Evolutionary conservation across 2,329 filamentous ascomycete genomes (phyloP).

Genomic region (Trichoderma sp.): DNA sequence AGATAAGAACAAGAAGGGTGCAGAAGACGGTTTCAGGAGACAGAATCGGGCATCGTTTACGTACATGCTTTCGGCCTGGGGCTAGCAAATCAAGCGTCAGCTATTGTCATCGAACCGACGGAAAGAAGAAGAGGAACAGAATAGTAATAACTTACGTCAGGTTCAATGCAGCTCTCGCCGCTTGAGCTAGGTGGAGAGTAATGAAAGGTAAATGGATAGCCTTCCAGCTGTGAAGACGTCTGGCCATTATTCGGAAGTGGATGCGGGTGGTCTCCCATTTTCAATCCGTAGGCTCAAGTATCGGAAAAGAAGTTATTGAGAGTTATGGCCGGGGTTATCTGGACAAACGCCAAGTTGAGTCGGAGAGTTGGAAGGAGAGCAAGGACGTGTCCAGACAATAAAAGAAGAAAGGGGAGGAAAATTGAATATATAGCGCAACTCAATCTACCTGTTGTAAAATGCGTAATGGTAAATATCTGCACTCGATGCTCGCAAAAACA

Average conservation of each 20-base stretch:
- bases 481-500: neutral
- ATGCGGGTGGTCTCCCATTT: conserved; percentile 15
- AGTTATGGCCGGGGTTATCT: neutral
- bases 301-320: neutral
- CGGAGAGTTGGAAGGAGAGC: neutral
- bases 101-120: neutral
- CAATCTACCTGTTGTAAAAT: neutral
- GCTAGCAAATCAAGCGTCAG: neutral
- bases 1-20: neutral
- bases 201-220: conserved; percentile 43
- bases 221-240: neutral
- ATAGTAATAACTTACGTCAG: conserved; percentile 37
- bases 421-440: neutral
- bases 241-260: neutral
- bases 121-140: neutral
- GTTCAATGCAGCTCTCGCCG: conserved; percentile 40
- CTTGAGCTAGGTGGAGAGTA: conserved; percentile 35
- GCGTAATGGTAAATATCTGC: neutral
- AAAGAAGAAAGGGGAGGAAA: neutral
- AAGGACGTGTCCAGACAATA: neutral
- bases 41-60: neutral
- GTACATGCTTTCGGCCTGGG: conserved; percentile 14
- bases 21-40: neutral
- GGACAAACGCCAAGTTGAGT: neutral
- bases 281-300: neutral